Evolutionary conservation across 2,329 filamentous ascomycete species (phyloP), one percentile per base, ranked within the genome.

Genomic region (Westerdykella aurantiaca): DNA sequence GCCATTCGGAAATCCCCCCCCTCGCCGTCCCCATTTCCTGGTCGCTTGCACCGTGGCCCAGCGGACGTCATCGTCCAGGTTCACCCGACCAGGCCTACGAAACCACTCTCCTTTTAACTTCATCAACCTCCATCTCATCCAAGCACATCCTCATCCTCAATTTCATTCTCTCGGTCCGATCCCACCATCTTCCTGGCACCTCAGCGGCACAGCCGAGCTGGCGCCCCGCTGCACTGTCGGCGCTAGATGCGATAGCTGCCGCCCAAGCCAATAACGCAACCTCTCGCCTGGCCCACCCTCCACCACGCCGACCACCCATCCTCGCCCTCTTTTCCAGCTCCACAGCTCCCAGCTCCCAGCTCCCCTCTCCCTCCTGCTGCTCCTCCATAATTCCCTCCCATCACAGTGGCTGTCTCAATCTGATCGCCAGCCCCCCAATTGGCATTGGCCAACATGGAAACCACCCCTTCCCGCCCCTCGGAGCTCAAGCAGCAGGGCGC

Each of bases 401-500:
- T 21, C 18, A 21, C 18, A 21, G 18, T 21, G 18, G 18, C 18
- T 37, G n/a, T 5, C 16, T 6, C 5, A 16, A 14, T 6, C 23
- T 18, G 31, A 31, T 42, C 14, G 29, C 21, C 21, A 39, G 25
- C 10, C 34, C 13, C 16, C 18, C 43, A 47, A 46, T 46, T 46
- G 45, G 42, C 45, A 29, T 29, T 41, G 31, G 22, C 29, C 31
- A 31, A 35, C 49, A 64, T 65, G 60, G 58, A 59, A 31, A 60
- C 64, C 25, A 29, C 25, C 34, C 46, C 51, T 23, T 44, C 54
- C 44, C 53, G 55, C 41, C 72, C 67, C 45, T 67, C 68, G 47
- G 88, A 95, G 78, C 78, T 88, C 68, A 94, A 89, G 79, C 77
- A 83, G 67, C 83, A 94, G 69, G 87, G 83, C 52, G 85, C 82